phyloP scores from a whole-genome alignment of 257 asterid genomes.

The Penstemon davidsonii region DNA sequence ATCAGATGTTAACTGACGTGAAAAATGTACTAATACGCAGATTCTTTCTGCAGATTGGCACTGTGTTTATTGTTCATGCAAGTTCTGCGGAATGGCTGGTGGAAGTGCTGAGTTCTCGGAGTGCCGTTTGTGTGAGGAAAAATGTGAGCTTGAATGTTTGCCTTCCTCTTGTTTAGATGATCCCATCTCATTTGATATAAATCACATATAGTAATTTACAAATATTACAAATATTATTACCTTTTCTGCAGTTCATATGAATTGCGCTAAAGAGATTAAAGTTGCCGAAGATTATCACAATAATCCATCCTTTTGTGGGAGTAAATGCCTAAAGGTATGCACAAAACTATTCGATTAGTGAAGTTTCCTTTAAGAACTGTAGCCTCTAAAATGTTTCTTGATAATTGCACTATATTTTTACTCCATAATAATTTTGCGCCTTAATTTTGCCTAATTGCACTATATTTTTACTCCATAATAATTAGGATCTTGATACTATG shows the following conservation, averaged over 20 bases:
- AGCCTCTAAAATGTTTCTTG: conserved; percentile 13
- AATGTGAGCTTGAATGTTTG: conserved; percentile 44
- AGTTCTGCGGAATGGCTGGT: conserved; percentile 66
- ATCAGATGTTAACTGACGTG: not conserved
- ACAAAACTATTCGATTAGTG: too few species aligned
- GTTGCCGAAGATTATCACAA: conserved; percentile 32
- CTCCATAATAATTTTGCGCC: too few species aligned
- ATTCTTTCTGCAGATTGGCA: conserved; percentile 55
- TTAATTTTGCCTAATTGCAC: too few species aligned
- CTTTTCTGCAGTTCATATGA: conserved; percentile 60
- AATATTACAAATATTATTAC: conserved; percentile 24
- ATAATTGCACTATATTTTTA: too few species aligned
- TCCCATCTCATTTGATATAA: conserved; percentile 10
- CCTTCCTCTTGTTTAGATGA: conserved; percentile 2
- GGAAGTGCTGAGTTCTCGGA: conserved; percentile 41
- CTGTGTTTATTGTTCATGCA: conserved; percentile 89
- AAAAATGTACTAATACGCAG: conserved; percentile 1
- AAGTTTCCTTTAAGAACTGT: not conserved
- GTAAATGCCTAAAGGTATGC: too few species aligned
- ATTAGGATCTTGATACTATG: too few species aligned
- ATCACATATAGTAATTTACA: conserved; percentile 6
- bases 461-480: too few species aligned
- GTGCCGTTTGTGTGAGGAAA: conserved; percentile 77
- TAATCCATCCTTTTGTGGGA: too few species aligned
- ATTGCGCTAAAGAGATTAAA: conserved; percentile 42